phyloP scores from a whole-genome alignment of 2,329 filamentous ascomycete species.

The Zymoseptoria brevis region DNA sequence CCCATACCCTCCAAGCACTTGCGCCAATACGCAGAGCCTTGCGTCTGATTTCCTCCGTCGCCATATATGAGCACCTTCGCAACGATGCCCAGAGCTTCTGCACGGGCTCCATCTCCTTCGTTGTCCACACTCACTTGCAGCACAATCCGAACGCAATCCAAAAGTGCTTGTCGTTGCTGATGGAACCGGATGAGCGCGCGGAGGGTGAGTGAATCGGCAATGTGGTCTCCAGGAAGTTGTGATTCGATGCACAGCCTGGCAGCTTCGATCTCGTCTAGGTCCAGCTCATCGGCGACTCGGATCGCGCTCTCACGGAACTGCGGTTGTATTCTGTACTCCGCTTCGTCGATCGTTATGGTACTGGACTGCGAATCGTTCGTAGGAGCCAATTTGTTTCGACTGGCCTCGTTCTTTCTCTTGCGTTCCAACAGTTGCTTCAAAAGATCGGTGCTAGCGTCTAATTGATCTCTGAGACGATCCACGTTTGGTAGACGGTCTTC shows the following conservation, averaged over 20 bases:
- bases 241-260: constrained; percentile 64
- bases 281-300: constrained; percentile 76
- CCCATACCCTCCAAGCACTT: constrained; percentile 71
- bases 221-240: constrained; percentile 59
- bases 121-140: constrained; percentile 57
- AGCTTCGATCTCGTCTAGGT: constrained; percentile 82
- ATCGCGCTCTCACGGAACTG: constrained; percentile 78
- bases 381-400: constrained; percentile 64
- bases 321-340: constrained; percentile 73
- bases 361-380: constrained; percentile 40
- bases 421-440: constrained; percentile 69
- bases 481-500: constrained; percentile 63
- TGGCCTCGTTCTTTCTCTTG: constrained; percentile 63
- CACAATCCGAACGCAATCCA: constrained; percentile 76
- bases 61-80: constrained; percentile 50
- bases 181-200: constrained; percentile 83
- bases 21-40: constrained; percentile 57
- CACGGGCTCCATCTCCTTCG: constrained; percentile 51
- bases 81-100: constrained; percentile 49
- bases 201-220: constrained; percentile 67
- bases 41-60: constrained; percentile 39
- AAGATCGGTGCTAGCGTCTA: constrained; percentile 59
- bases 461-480: constrained; percentile 57
- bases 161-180: constrained; percentile 69
- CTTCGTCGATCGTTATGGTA: constrained; percentile 63